A percentile compares a stretch with the other conserved stretches of the same genome.
Conservation (phyloP, 352 stramenopile genomes). For the Pythium sukuiense region DNA sequence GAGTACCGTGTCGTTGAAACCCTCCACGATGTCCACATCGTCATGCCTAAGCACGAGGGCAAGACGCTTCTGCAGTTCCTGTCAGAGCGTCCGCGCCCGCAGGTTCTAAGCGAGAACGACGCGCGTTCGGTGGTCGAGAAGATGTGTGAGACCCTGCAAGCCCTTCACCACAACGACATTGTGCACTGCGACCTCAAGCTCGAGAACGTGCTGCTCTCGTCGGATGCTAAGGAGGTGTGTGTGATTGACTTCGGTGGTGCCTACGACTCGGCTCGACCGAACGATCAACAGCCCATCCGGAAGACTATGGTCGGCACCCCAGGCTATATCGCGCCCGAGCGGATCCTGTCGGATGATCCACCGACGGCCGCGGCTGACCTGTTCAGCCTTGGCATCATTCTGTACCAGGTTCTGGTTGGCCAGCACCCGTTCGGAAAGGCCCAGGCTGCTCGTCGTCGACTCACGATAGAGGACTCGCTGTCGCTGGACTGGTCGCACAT, state of each 20-base stretch:
- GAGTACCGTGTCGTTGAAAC: slow-evolving; percentile 62
- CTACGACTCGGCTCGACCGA: slow-evolving; percentile 30
- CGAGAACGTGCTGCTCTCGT: slow-evolving; percentile 90
- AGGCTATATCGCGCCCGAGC: slow-evolving; percentile 63
- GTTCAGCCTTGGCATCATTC: slow-evolving; percentile 60
- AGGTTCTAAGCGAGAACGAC: slow-evolving; percentile 32
- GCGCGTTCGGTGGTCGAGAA: slow-evolving; percentile 40
- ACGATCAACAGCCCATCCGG: neutral
- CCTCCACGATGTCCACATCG: slow-evolving; percentile 36
- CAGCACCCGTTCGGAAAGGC: slow-evolving; percentile 50
- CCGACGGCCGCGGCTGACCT: slow-evolving; percentile 47
- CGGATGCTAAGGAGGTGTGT: slow-evolving; percentile 28
- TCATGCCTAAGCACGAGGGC: slow-evolving; percentile 58
- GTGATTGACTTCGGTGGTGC: slow-evolving; percentile 71
- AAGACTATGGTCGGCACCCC: slow-evolving; percentile 55
- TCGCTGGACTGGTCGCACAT: slow-evolving; percentile 44
- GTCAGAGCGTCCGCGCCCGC: slow-evolving; percentile 16
- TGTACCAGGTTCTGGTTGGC: slow-evolving; percentile 62
- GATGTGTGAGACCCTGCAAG: slow-evolving; percentile 84
- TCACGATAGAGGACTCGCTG: slow-evolving; percentile 48
- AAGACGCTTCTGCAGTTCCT: slow-evolving; percentile 48
- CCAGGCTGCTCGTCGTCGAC: slow-evolving; percentile 22
- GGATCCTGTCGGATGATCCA: slow-evolving; percentile 35
- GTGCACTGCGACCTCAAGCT: slow-evolving; percentile 98
- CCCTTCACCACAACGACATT: slow-evolving; percentile 90